A percentile compares a stretch with the other conserved stretches of the same genome.
Conservation (phyloP, 2,329 filamentous ascomycete species). For the Diaporthe australafricana region DNA sequence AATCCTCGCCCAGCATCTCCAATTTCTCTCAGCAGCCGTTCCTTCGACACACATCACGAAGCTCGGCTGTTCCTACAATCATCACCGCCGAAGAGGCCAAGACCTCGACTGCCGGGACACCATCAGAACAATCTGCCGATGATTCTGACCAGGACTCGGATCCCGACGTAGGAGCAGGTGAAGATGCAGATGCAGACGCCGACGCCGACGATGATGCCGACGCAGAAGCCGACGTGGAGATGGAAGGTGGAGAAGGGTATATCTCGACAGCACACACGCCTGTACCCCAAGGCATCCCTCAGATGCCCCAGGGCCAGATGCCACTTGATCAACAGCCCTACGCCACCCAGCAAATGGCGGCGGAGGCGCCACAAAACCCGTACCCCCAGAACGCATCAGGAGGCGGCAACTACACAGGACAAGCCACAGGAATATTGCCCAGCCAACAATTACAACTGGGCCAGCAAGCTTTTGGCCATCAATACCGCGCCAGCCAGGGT, state of each 20-base stretch:
- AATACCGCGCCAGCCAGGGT: constrained; percentile 33
- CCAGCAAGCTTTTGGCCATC: constrained; percentile 33
- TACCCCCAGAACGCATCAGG: constrained; percentile 22
- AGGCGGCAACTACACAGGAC: constrained; percentile 16
- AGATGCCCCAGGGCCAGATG: constrained; percentile 17
- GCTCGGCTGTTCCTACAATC: constrained; percentile 24
- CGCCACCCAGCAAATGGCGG: constrained; percentile 22
- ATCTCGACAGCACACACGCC: constrained; percentile 28
- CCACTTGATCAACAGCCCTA: constrained; percentile 25
- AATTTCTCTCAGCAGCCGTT: constrained; percentile 31
- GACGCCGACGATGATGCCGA: constrained; percentile 28
- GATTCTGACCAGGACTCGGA: constrained; percentile 35
- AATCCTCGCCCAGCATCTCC: constrained; percentile 43
- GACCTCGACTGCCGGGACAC: constrained; percentile 33
- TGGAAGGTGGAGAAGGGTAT: constrained; percentile 29
- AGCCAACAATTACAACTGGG: constrained; percentile 35
- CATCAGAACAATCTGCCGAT: constrained; percentile 23
- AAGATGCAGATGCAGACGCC: constrained; percentile 26
- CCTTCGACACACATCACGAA: constrained; percentile 16
- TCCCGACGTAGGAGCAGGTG: constrained; percentile 20
- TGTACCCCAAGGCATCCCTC: constrained; percentile 11
- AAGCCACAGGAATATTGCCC: constrained; percentile 21
- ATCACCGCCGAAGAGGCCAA: constrained; percentile 32
- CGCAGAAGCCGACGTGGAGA: constrained; percentile 33
- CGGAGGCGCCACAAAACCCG: constrained; percentile 23